phyloP scores from a whole-genome alignment of 73 alveolate species.

The Stentor roeselii region DNA sequence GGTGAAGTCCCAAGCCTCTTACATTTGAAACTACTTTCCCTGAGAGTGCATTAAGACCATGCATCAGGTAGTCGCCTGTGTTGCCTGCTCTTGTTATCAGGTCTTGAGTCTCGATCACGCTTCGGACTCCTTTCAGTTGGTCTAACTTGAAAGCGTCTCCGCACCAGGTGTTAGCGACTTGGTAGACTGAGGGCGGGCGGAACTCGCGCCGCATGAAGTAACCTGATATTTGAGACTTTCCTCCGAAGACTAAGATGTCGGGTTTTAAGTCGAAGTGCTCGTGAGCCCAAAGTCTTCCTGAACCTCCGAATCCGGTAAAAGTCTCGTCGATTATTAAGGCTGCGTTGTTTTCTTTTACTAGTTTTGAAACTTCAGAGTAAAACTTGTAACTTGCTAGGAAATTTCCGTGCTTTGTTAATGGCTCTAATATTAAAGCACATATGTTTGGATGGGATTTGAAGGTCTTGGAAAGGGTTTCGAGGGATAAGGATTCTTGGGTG shows the following conservation, averaged over 20 bases:
- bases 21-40: background rate
- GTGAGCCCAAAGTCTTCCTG: constrained; percentile 65
- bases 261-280: constrained; percentile 50
- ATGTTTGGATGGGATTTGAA: constrained; percentile 31
- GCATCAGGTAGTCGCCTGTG: background rate
- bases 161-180: constrained; percentile 9
- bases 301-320: constrained; percentile 48
- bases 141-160: background rate
- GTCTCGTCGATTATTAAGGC: constrained; percentile 67
- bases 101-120: background rate
- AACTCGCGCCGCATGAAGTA: constrained; percentile 37
- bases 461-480: constrained; percentile 28
- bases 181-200: constrained; percentile 9
- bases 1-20: constrained; percentile 12
- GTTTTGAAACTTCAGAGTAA: constrained; percentile 37
- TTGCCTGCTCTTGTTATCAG: background rate
- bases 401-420: constrained; percentile 40
- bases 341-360: constrained; percentile 46
- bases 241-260: constrained; percentile 59
- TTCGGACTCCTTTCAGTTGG: background rate
- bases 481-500: constrained; percentile 43
- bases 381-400: constrained; percentile 47
- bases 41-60: background rate
- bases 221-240: constrained; percentile 50
- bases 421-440: constrained; percentile 66